phyloP scores from a whole-genome alignment of 306 rosid species.

The Dicorynia guianensis region DNA sequence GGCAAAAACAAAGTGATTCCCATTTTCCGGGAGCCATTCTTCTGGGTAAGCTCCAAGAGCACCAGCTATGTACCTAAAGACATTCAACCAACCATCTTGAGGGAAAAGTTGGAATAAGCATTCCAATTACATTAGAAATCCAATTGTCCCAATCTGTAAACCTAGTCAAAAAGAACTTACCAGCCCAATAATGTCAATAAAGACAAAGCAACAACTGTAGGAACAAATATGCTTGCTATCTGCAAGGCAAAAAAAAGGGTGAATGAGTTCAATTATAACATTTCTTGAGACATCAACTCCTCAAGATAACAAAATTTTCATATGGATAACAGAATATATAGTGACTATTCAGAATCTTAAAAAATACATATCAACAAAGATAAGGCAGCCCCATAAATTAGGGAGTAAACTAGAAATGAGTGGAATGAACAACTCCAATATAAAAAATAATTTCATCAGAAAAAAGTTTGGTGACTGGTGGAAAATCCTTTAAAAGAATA shows the following conservation, averaged over 20 bases:
- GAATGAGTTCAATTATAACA: neutral
- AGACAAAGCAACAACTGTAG: conserved; percentile 66
- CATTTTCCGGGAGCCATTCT: conserved; percentile 67
- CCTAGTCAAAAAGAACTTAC: conserved; percentile 47
- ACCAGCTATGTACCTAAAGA: conserved; percentile 65
- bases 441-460: no score
- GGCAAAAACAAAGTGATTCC: conserved; percentile 76
- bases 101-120: neutral
- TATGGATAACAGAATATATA: neutral
- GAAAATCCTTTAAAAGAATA: no score
- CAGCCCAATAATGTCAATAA: conserved; percentile 67
- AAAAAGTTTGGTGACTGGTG: no score
- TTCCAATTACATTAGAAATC: neutral
- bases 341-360: neutral
- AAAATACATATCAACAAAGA: neutral
- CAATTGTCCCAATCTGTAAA: neutral
- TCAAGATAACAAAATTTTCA: neutral
- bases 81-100: neutral
- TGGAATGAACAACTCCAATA: no score
- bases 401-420: no score
- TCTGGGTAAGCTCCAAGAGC: conserved; percentile 66
- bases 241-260: conserved; percentile 42
- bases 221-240: conserved; percentile 81
- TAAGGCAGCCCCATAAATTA: no score
- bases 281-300: neutral